Evolutionary conservation across 768 basidiomycete species (phyloP).

Genomic region (Suillus fuscotomentosus): DNA sequence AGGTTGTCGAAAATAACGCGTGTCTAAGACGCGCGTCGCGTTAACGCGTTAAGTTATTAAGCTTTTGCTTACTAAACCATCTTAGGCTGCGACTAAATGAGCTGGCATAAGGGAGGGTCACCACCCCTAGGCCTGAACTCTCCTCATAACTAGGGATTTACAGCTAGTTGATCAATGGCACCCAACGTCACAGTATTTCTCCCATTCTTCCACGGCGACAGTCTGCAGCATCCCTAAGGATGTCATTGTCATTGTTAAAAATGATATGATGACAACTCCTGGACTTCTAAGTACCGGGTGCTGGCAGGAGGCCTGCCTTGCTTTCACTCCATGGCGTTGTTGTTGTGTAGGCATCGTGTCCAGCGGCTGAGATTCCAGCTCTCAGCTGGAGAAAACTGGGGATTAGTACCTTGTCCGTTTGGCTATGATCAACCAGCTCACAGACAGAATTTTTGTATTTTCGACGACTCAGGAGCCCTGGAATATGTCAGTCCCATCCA

Average conservation of each 20-base stretch:
- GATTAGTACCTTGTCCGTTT: background rate
- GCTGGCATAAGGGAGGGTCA: background rate
- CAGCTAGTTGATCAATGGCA: too few relatives aligned
- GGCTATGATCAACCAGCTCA: background rate
- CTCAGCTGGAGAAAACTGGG: background rate
- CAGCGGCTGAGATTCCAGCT: background rate
- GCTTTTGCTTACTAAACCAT: too few relatives aligned
- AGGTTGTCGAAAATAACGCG: background rate
- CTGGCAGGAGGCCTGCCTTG: background rate
- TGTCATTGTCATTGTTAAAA: background rate
- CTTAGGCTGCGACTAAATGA: background rate
- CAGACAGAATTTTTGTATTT: background rate
- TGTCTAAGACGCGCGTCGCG: background rate
- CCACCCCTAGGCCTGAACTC: too few relatives aligned
- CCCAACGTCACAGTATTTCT: background rate
- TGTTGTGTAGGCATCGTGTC: background rate
- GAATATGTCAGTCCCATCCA: too few relatives aligned
- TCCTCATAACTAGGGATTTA: too few relatives aligned
- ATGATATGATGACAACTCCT: background rate
- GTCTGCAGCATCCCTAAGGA: background rate
- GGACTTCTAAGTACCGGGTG: background rate
- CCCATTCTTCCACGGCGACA: background rate
- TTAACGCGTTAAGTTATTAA: background rate
- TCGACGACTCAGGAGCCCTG: background rate
- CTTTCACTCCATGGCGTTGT: background rate